A percentile compares a stretch with the other conserved stretches of the same genome.
Evolutionary conservation across 768 basidiomycete genomes (phyloP).

Genomic region (Podaxis sp.): DNA sequence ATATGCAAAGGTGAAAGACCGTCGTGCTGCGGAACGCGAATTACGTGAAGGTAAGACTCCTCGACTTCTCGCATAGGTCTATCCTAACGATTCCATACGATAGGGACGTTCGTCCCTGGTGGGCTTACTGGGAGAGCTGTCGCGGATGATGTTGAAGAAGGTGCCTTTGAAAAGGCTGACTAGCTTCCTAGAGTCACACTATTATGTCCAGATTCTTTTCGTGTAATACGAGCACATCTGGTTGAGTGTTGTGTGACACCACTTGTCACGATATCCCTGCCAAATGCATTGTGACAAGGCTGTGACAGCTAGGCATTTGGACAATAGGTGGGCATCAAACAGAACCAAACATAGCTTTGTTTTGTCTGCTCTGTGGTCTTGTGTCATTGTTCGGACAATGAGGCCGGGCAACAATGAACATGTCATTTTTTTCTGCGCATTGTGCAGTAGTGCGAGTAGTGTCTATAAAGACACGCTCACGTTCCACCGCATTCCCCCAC

Average conservation of each 20-base stretch:
- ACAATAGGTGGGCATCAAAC: background rate
- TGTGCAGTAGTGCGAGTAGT: conserved; percentile 38
- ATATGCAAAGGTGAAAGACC: conserved; percentile 32
- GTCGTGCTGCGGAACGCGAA: conserved; percentile 30
- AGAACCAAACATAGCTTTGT: background rate
- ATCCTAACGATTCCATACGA: background rate
- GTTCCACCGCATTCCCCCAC: background rate
- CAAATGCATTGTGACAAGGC: background rate
- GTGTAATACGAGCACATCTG: too few relatives aligned
- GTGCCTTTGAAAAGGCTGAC: too few relatives aligned
- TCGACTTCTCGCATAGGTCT: background rate
- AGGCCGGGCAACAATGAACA: background rate
- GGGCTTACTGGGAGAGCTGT: conserved; percentile 15
- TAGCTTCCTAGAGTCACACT: too few relatives aligned
- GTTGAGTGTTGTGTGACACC: too few relatives aligned
- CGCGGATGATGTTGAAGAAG: background rate
- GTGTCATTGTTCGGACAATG: background rate
- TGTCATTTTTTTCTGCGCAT: background rate
- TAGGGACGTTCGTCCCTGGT: conserved; percentile 21
- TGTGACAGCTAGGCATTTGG: background rate
- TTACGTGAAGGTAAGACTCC: conserved; percentile 29
- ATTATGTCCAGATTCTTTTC: too few relatives aligned
- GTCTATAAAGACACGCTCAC: conserved; percentile 36
- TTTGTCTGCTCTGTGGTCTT: background rate
- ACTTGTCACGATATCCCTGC: background rate